Conservation (phyloP, 495 filamentous ascomycete genomes). For the Podospora bellae-mahoneyi region DNA sequence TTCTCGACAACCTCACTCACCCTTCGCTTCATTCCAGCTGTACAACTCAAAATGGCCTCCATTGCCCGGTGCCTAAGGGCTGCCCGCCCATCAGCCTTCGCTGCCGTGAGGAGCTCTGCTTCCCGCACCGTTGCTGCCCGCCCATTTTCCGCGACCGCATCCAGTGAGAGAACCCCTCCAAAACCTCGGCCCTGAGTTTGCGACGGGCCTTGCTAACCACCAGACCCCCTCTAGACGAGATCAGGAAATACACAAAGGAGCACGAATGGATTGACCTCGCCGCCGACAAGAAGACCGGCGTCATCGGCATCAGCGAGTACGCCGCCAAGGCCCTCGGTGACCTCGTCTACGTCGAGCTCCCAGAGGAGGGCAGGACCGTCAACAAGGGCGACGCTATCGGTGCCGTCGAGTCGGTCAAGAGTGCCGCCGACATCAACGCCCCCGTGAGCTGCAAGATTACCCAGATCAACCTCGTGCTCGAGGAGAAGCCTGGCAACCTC, state of each 20-base stretch:
- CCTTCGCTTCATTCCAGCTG: neutral
- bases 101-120: conserved; percentile 36
- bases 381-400: conserved; percentile 74
- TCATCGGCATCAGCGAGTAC: conserved; percentile 84
- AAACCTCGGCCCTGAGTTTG: conserved; percentile 7
- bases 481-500: conserved; percentile 80
- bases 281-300: conserved; percentile 65
- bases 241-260: conserved; percentile 92
- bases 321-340: conserved; percentile 89
- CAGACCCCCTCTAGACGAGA: conserved; percentile 38
- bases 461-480: conserved; percentile 65
- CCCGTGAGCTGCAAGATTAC: conserved; percentile 75
- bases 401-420: conserved; percentile 97
- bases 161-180: conserved; percentile 35
- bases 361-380: conserved; percentile 59
- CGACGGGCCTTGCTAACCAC: conserved; percentile 13
- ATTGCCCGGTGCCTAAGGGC: conserved; percentile 47
- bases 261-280: conserved; percentile 96
- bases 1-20: conserved; percentile 1
- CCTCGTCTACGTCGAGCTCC: conserved; percentile 95
- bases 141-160: conserved; percentile 43
- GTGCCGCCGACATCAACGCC: conserved; percentile 90
- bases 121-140: conserved; percentile 33
- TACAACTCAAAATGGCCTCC: conserved; percentile 42
- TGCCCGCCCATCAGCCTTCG: conserved; percentile 41